Conservation (phyloP, 768 basidiomycete species). For the Pulveroboletus sp. region DNA sequence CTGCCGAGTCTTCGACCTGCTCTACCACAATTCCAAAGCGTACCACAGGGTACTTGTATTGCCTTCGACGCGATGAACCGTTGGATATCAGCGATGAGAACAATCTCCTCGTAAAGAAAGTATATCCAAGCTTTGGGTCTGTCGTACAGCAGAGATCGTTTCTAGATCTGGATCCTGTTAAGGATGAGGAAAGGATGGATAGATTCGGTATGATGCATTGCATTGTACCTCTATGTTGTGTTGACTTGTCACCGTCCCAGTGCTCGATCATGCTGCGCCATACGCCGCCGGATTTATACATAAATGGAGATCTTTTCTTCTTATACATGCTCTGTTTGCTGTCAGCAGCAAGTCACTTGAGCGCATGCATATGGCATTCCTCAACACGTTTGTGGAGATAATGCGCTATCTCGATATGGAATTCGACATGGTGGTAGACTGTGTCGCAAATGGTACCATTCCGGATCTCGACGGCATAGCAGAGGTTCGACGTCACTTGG, state of each 20-base stretch:
- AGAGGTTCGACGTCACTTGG: slow-evolving; percentile 1
- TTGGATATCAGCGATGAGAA: neutral
- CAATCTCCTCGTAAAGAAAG: neutral
- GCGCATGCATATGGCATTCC: slow-evolving; percentile 3
- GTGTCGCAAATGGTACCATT: slow-evolving; percentile 10
- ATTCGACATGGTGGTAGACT: slow-evolving; percentile 11
- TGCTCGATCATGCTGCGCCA: slow-evolving; percentile 4
- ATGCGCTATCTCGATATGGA: slow-evolving; percentile 7
- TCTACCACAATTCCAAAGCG: neutral
- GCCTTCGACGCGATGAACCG: neutral
- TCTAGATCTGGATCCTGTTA: slow-evolving; percentile 1
- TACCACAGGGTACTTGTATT: slow-evolving; percentile 3
- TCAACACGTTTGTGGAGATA: slow-evolving; percentile 11
- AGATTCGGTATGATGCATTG: slow-evolving; percentile 7
- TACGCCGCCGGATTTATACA: slow-evolving; percentile 3
- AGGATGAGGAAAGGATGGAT: slow-evolving; percentile 7
- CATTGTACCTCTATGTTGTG: neutral
- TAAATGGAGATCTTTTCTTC: slow-evolving; percentile 14
- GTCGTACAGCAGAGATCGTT: neutral
- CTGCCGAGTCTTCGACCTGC: neutral
- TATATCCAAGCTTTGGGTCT: neutral
- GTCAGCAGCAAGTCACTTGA: slow-evolving; percentile 5
- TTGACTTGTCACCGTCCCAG: neutral
- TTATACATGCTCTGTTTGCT: slow-evolving; percentile 9
- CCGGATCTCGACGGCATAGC: slow-evolving; percentile 6